A percentile compares a stretch with the other conserved stretches of the same genome.
These are phyloP conservation scores for Graphium sp. DNA, from an alignment of 2,329 filamentous ascomycete genomes.

Conservation along the genomic window DNA sequence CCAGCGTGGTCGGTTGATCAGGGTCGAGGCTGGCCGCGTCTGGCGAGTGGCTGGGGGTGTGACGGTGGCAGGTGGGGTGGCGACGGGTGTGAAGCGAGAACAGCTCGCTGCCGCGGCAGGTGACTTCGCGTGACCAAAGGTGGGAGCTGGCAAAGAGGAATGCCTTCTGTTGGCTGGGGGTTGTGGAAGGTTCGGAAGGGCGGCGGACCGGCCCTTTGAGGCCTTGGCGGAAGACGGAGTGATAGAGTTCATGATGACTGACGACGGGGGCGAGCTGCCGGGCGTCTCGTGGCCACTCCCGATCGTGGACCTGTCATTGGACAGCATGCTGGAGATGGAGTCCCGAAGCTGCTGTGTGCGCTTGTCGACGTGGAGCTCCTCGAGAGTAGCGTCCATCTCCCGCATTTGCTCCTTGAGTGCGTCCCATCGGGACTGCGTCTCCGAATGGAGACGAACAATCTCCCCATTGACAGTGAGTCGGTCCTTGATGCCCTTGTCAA, in stretches of 20 bases:
- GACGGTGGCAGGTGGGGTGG: conserved; percentile 33
- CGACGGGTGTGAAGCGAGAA: conserved; percentile 27
- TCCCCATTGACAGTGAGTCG: conserved; percentile 94
- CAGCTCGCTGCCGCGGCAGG: too few relatives aligned
- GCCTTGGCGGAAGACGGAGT: conserved; percentile 24
- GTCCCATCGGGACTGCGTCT: conserved; percentile 72
- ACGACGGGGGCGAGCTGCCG: conserved; percentile 47
- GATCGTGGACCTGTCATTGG: conserved; percentile 57
- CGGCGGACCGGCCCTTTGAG: conserved; percentile 27
- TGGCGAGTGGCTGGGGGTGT: conserved; percentile 20
- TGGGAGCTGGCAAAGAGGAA: conserved; percentile 28
- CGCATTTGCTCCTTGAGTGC: conserved; percentile 59
- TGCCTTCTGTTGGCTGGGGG: conserved; percentile 26
- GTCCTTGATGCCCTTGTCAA: conserved; percentile 89
- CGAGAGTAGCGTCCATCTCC: conserved; percentile 58
- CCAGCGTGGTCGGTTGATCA: conserved; percentile 53
- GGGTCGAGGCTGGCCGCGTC: conserved; percentile 25
- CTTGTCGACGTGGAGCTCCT: conserved; percentile 49
- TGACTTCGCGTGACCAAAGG: conserved; percentile 18
- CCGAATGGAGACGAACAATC: conserved; percentile 69
- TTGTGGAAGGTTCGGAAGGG: conserved; percentile 20
- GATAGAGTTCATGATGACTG: conserved; percentile 37
- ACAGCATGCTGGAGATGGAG: conserved; percentile 83
- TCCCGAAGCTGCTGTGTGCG: conserved; percentile 68
- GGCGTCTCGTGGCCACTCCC: conserved; percentile 57